Evolutionary conservation across 805 yeast species (phyloP).

Genomic region (Saturnispora quitensis): DNA sequence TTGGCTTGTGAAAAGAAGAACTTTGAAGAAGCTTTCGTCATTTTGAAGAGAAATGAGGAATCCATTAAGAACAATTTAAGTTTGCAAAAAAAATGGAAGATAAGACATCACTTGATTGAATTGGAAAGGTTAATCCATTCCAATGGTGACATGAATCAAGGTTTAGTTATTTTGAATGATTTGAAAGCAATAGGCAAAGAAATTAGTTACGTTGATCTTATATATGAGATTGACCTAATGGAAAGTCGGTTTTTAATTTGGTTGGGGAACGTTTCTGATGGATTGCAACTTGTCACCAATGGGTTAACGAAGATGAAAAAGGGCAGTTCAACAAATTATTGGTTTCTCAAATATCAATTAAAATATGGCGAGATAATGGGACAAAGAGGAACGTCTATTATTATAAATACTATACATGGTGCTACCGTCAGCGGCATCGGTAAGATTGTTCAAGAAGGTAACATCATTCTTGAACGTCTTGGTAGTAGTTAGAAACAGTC

Average conservation of each 20-base stretch:
- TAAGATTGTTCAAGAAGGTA: background rate
- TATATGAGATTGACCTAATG: conserved; percentile 23
- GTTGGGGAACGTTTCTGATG: conserved; percentile 14
- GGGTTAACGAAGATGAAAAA: conserved; percentile 17
- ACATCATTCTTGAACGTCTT: background rate
- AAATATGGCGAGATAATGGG: conserved; percentile 34
- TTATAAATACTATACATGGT: conserved; percentile 2
- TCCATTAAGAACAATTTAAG: conserved; percentile 20
- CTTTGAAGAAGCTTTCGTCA: background rate
- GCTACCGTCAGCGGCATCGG: conserved; percentile 2
- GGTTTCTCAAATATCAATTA: conserved; percentile 39
- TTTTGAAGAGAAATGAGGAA: conserved; percentile 5
- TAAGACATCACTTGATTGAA: conserved; percentile 19
- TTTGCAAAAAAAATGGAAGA: conserved; percentile 33
- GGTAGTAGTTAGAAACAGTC: background rate
- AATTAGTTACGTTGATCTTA: conserved; percentile 25
- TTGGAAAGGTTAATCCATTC: background rate
- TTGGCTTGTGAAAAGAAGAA: background rate
- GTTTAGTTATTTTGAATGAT: conserved; percentile 28
- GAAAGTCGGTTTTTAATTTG: conserved; percentile 13
- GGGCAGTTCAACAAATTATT: conserved; percentile 30
- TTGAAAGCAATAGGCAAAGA: conserved; percentile 25
- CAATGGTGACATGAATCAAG: conserved; percentile 29
- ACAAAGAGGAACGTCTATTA: conserved; percentile 4
- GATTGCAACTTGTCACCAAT: conserved; percentile 18